Evolutionary conservation across 73 alveolate species (phyloP).

Genomic region (Uronychia binucleata): DNA sequence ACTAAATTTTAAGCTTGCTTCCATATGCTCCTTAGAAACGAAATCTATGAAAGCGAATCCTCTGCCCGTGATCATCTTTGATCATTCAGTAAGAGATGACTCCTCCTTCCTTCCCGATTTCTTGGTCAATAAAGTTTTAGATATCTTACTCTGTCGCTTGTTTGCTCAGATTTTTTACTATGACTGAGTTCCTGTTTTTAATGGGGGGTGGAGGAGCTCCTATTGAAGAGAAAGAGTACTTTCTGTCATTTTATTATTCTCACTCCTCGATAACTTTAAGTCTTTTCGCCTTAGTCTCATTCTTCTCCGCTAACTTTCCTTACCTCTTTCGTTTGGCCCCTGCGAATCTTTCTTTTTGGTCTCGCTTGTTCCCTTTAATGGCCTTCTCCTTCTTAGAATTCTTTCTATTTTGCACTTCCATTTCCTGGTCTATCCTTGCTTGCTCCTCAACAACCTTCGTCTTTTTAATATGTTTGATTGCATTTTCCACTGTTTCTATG

Average conservation of each 20-base stretch:
- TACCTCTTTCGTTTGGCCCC: not conserved
- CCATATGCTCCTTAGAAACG: conserved; percentile 17
- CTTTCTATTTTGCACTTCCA: not conserved
- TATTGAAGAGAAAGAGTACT: no score
- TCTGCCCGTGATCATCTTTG: conserved; percentile 24
- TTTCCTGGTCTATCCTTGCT: not conserved
- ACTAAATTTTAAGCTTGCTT: conserved; percentile 7
- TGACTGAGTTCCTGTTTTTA: not conserved
- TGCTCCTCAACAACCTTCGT: conserved; percentile 11
- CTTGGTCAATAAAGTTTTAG: not conserved
- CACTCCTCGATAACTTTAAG: not conserved
- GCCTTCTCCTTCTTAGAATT: not conserved
- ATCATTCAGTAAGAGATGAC: conserved; percentile 22
- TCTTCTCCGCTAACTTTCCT: not conserved
- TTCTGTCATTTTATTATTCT: no score
- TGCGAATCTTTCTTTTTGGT: no score
- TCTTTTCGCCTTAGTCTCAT: no score
- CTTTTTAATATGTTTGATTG: conserved; percentile 32
- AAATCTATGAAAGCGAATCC: conserved; percentile 48
- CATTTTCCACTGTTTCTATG: conserved; percentile 16
- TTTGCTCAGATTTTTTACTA: conserved; percentile 19
- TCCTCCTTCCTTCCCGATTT: conserved; percentile 8
- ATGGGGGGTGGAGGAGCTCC: no score
- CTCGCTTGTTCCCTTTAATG: no score
- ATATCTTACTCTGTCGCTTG: conserved; percentile 32